Evolutionary conservation across 371 early-diverging fungal genomes (phyloP), one percentile per base, ranked within the genome.

Genomic region (Parasitella parasitica): DNA sequence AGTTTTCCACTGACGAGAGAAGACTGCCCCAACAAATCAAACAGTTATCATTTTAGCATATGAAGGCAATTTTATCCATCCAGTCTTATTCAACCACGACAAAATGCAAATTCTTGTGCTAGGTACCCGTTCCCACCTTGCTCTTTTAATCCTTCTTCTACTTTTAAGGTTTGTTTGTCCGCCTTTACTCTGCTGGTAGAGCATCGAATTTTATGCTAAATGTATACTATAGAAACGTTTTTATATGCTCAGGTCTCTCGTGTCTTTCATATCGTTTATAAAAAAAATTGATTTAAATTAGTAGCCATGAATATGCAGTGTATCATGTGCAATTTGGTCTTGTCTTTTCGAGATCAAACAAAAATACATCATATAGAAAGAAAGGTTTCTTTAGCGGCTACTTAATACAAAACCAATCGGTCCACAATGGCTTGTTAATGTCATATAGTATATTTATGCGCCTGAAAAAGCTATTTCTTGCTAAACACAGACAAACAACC

Each of bases 21-120:
- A n/a, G n/a, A n/a, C n/a, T n/a, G n/a, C n/a, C n/a, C 46, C 46
- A 46, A 46, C 46, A 24, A 46, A 46, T 46, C 46, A 46, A 46
- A 46, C 22, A 22, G 46, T 9, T 13, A 46, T 22, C 11, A 6
- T 1, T 46, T 46, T 46, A 24, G 20, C 50, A 50, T 30, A 50
- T 50, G 50, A 50, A 50, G 50, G 50, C 50, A 50, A 32, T 3
- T 32, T 32, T 26, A n/a, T n/a, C 30, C 50, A 30, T 60, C 61
- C 61, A 61, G 61, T 61, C 61, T 54, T 61, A 54, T 61, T 61
- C 55, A 54, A 54, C 54, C 61, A 61, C 61, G 61, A 61, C 48
- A 13, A n/a, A 22, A 39, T 46, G 24, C 15, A 54, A 54, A 13
- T 43, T 26, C 28, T 54, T 61, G 61, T 61, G 54, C 43, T 34